Percentiles rank a stretch among this genome's conserved stretches.
Evolutionary conservation across 2,329 filamentous ascomycete genomes (phyloP).

Genomic region (Tetracladium maxilliforme): DNA sequence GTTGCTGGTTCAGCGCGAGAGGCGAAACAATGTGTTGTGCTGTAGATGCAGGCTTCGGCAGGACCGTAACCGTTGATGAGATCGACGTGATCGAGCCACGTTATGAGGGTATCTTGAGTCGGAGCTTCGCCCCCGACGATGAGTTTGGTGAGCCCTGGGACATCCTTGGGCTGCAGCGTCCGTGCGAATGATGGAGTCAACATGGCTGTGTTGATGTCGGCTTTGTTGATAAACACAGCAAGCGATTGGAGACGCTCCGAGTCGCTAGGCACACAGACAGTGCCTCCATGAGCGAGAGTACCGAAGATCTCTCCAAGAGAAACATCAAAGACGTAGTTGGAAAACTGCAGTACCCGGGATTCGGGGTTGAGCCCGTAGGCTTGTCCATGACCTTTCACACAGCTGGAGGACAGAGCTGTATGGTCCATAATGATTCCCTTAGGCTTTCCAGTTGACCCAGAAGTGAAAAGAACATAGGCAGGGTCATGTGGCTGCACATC

Average conservation of each 20-base stretch:
- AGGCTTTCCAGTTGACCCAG: constrained; percentile 7
- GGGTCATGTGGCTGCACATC: too few species aligned
- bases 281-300: not conserved
- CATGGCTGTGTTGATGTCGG: not conserved
- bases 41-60: constrained; percentile 4
- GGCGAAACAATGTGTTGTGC: constrained; percentile 1
- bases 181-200: constrained; percentile 1
- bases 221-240: not conserved
- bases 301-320: not conserved
- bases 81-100: constrained; percentile 4
- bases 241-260: not conserved
- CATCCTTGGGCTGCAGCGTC: not conserved
- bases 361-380: constrained; percentile 3
- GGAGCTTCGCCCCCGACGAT: constrained; percentile 5
- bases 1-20: too few species aligned
- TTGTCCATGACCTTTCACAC: constrained; percentile 3
- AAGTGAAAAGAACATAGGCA: too few species aligned
- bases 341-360: not conserved
- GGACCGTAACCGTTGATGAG: constrained; percentile 7
- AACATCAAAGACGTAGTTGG: constrained; percentile 1
- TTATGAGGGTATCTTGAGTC: not conserved
- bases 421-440: constrained; percentile 7
- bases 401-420: constrained; percentile 2
- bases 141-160: not conserved
- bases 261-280: not conserved